These are phyloP conservation scores for Allomyces macrogynus DNA, from an alignment of 192 early-diverging fungal genomes.

Conservation along the genomic window DNA sequence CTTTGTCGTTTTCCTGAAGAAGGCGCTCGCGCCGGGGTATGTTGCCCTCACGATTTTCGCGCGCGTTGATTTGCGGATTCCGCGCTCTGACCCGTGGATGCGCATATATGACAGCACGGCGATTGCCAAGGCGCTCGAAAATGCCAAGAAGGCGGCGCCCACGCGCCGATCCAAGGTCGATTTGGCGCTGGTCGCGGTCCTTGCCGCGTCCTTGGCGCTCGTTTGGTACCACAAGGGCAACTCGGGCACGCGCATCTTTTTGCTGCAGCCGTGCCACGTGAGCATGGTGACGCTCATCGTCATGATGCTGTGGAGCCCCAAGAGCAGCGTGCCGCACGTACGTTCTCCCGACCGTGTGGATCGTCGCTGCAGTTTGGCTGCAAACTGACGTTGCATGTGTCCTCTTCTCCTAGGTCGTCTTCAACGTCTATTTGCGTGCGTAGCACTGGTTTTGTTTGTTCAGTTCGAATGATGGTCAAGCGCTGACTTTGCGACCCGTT, in stretches of 20 bases:
- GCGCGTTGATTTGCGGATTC: neutral
- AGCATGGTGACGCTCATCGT: slow-evolving; percentile 20
- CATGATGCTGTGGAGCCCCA: slow-evolving; percentile 18
- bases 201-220: slow-evolving; percentile 16
- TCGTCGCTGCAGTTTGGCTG: neutral
- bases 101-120: neutral
- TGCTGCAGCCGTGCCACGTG: slow-evolving; percentile 39
- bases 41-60: neutral
- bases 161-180: neutral
- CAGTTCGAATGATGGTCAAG: no score
- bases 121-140: neutral
- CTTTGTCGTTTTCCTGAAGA: neutral
- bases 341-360: neutral
- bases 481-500: no score
- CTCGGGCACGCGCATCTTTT: slow-evolving; percentile 16
- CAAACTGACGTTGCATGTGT: neutral
- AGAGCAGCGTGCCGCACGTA: slow-evolving; percentile 4
- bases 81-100: neutral
- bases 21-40: neutral
- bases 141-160: neutral
- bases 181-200: slow-evolving; percentile 6
- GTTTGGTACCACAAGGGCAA: slow-evolving; percentile 20
- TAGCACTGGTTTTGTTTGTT: no score
- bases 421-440: slow-evolving; percentile 28
- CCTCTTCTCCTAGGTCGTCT: slow-evolving; percentile 13